A percentile compares a stretch with the other conserved stretches of the same genome.
These are phyloP conservation scores for Aspergillus panamensis DNA, from an alignment of 495 filamentous ascomycete species.

Conservation along the genomic window DNA sequence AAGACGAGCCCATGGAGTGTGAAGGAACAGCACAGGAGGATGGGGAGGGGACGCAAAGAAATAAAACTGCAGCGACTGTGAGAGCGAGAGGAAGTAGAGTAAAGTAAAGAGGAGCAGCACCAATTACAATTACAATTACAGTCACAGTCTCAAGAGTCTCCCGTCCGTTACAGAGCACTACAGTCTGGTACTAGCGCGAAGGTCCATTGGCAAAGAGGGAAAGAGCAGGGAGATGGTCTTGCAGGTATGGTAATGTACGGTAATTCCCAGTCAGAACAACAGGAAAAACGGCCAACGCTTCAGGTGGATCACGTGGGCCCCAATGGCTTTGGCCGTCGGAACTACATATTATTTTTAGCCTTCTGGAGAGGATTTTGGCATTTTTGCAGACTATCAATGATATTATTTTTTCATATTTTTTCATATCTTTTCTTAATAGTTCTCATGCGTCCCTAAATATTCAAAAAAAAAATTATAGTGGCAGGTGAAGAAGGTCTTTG, in stretches of 20 bases:
- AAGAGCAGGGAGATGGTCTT: neutral
- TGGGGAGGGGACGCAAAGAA: neutral
- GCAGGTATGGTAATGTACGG: neutral
- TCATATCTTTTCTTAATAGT: too few species aligned
- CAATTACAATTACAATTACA: too few species aligned
- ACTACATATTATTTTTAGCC: conserved; percentile 2
- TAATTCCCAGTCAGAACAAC: neutral
- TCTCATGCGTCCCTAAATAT: neutral
- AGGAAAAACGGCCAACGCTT: conserved; percentile 17
- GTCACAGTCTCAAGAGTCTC: neutral
- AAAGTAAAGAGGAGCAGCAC: neutral
- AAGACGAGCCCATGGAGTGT: conserved; percentile 1
- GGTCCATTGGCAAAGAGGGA: neutral
- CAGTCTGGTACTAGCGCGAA: neutral
- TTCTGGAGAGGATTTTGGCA: neutral
- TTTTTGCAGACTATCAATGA: neutral
- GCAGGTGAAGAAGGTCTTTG: neutral
- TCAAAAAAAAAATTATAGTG: neutral
- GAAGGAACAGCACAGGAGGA: neutral
- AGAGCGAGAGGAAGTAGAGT: neutral
- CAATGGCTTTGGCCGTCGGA: neutral
- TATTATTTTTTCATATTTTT: neutral
- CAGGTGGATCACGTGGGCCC: conserved; percentile 12
- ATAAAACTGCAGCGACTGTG: neutral
- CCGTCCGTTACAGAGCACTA: neutral